Conservation (phyloP, 2,329 filamentous ascomycete species). For the Tolypocladium tundrense region DNA sequence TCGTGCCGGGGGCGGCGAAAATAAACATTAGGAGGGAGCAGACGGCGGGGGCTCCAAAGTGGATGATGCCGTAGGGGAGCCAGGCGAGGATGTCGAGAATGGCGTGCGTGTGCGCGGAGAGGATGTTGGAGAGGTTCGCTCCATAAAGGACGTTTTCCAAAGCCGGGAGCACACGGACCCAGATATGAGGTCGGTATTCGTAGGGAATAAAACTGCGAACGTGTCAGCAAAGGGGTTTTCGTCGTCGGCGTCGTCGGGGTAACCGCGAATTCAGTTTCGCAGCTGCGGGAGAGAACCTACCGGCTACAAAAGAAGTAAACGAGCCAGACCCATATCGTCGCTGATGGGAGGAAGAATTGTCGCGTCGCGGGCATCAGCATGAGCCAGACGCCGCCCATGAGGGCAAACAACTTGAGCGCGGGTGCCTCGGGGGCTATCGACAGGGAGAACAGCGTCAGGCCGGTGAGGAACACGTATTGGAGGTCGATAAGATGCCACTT, state of each 20-base stretch:
- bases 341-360: conserved; percentile 83
- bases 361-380: conserved; percentile 74
- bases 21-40: conserved; percentile 74
- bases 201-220: conserved; percentile 68
- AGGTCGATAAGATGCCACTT: conserved; percentile 75
- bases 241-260: not conserved
- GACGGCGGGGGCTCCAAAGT: conserved; percentile 78
- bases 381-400: conserved; percentile 56
- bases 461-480: conserved; percentile 69
- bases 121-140: conserved; percentile 89
- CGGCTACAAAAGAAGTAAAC: conserved; percentile 88
- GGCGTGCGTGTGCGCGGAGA: conserved; percentile 79
- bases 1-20: conserved; percentile 76
- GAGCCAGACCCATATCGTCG: conserved; percentile 77
- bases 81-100: conserved; percentile 82
- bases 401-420: conserved; percentile 62
- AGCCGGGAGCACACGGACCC: conserved; percentile 88
- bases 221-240: conserved; percentile 1
- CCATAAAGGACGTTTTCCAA: conserved; percentile 96
- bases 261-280: not conserved
- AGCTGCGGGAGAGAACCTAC: conserved; percentile 44
- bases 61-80: conserved; percentile 85
- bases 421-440: conserved; percentile 75
- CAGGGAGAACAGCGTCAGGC: conserved; percentile 72
- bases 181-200: conserved; percentile 84